Percentiles rank a stretch among this genome's conserved stretches.
phyloP scores from a whole-genome alignment of 2,329 filamentous ascomycete genomes.

The Teratosphaeria epicoccoides region DNA sequence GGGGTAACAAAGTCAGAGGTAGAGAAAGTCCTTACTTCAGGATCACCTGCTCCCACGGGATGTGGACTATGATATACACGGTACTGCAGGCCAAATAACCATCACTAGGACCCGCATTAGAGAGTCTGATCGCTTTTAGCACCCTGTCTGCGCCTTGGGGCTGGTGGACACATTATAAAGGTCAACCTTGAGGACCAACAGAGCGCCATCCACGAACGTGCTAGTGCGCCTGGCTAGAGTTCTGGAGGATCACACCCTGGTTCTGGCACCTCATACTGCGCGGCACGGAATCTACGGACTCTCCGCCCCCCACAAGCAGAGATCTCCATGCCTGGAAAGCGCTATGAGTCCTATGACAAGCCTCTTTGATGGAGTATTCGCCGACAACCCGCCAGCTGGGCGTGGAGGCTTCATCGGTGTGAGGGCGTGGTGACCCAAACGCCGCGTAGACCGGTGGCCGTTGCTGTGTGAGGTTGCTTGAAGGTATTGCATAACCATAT shows the following conservation, averaged over 20 bases:
- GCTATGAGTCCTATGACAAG: not conserved
- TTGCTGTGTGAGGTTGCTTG: not conserved
- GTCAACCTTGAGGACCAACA: conserved; percentile 18
- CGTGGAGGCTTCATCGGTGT: not conserved
- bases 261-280: not conserved
- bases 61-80: conserved; percentile 12
- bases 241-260: not conserved
- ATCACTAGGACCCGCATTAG: conserved; percentile 13
- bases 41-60: conserved; percentile 8
- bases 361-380: not conserved
- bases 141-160: conserved; percentile 14
- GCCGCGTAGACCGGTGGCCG: not conserved
- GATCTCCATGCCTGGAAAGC: not conserved
- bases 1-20: conserved; percentile 6
- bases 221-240: conserved; percentile 10
- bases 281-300: not conserved
- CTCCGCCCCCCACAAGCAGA: not conserved
- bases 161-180: conserved; percentile 16
- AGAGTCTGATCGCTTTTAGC: conserved; percentile 16
- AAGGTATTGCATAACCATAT: too few relatives aligned
- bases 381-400: not conserved
- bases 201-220: conserved; percentile 9
- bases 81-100: conserved; percentile 9
- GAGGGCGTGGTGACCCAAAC: not conserved
- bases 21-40: conserved; percentile 3